Conservation (phyloP, 495 filamentous ascomycete genomes). For the Aspergillus ellipticus region DNA sequence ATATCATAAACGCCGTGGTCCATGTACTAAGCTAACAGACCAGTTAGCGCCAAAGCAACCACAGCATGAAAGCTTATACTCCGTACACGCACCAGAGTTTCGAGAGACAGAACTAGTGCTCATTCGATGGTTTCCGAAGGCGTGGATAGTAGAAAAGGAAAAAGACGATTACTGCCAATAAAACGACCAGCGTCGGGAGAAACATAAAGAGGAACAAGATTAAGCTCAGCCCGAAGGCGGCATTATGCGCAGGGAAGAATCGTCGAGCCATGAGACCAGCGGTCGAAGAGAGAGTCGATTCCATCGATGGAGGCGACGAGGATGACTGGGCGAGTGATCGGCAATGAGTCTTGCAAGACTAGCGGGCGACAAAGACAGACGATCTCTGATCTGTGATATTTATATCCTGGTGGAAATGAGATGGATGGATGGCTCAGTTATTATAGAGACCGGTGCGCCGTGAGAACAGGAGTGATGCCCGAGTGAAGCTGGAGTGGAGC, state of each 20-base stretch:
- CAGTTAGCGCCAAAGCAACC: neutral
- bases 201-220: constrained; percentile 42
- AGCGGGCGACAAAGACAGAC: neutral
- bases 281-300: constrained; percentile 6
- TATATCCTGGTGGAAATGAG: neutral
- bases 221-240: constrained; percentile 34
- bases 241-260: constrained; percentile 27
- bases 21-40: neutral
- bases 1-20: neutral
- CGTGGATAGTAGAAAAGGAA: constrained; percentile 34
- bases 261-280: constrained; percentile 33
- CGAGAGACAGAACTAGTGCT: neutral
- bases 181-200: constrained; percentile 35
- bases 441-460: neutral
- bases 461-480: neutral
- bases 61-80: neutral
- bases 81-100: neutral
- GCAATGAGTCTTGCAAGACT: neutral
- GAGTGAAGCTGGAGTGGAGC: constrained; percentile 1
- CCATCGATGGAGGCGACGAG: neutral
- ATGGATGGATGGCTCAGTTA: neutral
- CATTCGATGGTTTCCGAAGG: constrained; percentile 18
- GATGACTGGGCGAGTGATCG: neutral
- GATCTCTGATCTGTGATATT: neutral
- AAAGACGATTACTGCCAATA: constrained; percentile 35